phyloP scores from a whole-genome alignment of 306 rosid genomes.

The Cajanus cajan region DNA sequence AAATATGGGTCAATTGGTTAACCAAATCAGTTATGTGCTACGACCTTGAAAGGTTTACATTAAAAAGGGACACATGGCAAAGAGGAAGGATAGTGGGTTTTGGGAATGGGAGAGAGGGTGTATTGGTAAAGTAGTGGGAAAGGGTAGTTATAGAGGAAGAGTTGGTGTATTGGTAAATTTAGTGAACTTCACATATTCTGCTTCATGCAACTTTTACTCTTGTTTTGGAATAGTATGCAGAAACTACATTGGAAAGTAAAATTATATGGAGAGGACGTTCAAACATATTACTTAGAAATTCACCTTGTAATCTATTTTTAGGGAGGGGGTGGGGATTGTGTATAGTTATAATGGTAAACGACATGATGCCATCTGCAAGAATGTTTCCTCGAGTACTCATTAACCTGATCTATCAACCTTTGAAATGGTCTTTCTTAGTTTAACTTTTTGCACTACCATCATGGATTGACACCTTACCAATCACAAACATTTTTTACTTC shows the following conservation, averaged over 20 bases:
- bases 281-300: neutral
- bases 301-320: neutral
- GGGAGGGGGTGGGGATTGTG: neutral
- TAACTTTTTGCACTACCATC: neutral
- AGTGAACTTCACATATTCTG: neutral
- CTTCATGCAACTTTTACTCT: neutral
- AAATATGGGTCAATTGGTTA: neutral
- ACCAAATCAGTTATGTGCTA: too few relatives aligned
- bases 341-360: neutral
- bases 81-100: neutral
- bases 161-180: neutral
- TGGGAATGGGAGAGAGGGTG: neutral
- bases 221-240: neutral
- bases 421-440: neutral
- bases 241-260: neutral
- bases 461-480: neutral
- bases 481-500: neutral
- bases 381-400: neutral
- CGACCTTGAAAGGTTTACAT: too few relatives aligned
- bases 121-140: too few relatives aligned
- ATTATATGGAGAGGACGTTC: neutral
- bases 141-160: neutral
- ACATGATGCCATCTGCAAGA: neutral
- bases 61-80: neutral
- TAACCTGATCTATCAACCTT: neutral